These are phyloP conservation scores for Podospora anserina DNA, from an alignment of 495 filamentous ascomycete genomes.

Conservation along the genomic window DNA sequence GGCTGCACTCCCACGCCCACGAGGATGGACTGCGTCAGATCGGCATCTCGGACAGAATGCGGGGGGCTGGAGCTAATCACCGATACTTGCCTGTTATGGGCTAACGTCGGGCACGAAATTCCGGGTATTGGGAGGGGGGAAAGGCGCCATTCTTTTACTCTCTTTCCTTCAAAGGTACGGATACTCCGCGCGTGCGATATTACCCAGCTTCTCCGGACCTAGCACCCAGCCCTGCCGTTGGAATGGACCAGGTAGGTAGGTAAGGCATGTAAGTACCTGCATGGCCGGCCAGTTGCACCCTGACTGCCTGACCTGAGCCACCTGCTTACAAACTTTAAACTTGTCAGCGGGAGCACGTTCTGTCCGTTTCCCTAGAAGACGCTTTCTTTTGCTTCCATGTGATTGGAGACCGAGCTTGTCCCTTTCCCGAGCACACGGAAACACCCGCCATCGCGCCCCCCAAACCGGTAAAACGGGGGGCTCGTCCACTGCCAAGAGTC, in stretches of 20 bases:
- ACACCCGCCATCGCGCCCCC: conserved; percentile 14
- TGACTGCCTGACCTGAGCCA: not conserved
- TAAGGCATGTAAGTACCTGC: too few relatives aligned
- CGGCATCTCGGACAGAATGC: conserved; percentile 38
- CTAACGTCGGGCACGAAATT: conserved; percentile 29
- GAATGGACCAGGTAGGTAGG: not conserved
- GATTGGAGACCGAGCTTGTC: not conserved
- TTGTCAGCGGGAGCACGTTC: conserved; percentile 11
- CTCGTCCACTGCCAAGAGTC: conserved; percentile 12
- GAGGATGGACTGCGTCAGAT: conserved; percentile 21
- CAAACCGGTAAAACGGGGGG: not conserved
- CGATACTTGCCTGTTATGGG: conserved; percentile 32
- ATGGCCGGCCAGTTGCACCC: not conserved
- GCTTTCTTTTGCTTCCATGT: conserved; percentile 3
- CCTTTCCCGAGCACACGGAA: conserved; percentile 6
- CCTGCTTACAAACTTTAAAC: not conserved
- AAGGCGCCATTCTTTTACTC: conserved; percentile 9
- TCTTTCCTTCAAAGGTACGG: not conserved
- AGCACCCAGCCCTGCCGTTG: not conserved
- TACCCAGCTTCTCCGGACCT: not conserved
- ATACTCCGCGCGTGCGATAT: not conserved
- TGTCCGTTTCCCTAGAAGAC: not conserved
- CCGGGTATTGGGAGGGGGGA: conserved; percentile 22
- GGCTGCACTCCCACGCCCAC: conserved; percentile 13
- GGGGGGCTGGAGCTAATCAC: conserved; percentile 35